phyloP scores from a whole-genome alignment of 83 land plant species.

The Larix sibirica region DNA sequence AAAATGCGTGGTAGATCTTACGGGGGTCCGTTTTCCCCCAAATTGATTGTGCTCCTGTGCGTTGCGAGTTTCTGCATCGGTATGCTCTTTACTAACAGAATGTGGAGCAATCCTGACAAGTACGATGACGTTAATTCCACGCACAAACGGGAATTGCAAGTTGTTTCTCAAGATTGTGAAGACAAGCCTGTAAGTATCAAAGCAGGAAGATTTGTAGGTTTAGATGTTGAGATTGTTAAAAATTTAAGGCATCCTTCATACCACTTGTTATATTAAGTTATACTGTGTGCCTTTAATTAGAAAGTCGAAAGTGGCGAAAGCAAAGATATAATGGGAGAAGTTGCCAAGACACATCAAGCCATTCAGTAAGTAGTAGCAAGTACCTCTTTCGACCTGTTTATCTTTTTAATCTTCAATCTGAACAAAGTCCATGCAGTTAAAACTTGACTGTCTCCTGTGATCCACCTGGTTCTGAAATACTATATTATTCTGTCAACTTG shows the following conservation, averaged over 20 bases:
- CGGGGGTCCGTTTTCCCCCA: slow-evolving; percentile 18
- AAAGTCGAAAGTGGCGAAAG: slow-evolving; percentile 11
- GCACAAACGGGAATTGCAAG: neutral
- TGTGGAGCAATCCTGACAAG: neutral
- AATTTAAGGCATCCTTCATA: neutral
- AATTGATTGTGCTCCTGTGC: slow-evolving; percentile 31
- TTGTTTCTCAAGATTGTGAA: slow-evolving; percentile 23
- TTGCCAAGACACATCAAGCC: slow-evolving; percentile 55
- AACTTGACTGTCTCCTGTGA: neutral
- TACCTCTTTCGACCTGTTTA: neutral
- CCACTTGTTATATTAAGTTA: neutral
- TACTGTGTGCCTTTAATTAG: neutral
- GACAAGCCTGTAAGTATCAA: slow-evolving; percentile 27
- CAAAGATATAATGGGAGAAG: slow-evolving; percentile 45
- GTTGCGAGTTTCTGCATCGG: slow-evolving; percentile 51
- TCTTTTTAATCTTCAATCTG: neutral
- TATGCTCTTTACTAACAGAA: slow-evolving; percentile 29
- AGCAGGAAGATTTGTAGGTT: neutral
- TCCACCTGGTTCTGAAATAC: no score
- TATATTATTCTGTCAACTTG: no score
- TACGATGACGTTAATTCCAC: neutral
- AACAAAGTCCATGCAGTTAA: neutral
- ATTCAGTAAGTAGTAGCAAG: slow-evolving; percentile 43
- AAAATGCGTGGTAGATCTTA: slow-evolving; percentile 28
- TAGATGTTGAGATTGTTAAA: no score